phyloP scores from a whole-genome alignment of 148 eudicot genomes.

The Amaranthus palmeri region DNA sequence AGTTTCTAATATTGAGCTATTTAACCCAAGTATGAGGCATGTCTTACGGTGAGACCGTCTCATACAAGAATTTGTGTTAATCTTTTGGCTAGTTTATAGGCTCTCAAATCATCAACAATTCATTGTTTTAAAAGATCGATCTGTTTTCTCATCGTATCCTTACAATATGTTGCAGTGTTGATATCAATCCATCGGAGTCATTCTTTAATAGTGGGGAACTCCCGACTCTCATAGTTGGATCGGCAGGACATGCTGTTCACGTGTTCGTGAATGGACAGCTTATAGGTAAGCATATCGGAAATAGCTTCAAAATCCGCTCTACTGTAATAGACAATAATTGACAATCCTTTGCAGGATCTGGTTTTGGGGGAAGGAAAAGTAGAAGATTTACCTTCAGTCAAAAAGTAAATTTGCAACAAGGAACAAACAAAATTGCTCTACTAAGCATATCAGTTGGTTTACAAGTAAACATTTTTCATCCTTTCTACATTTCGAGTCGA shows the following conservation, averaged over 20 bases:
- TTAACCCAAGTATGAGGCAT: too few species aligned
- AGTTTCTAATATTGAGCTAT: too few species aligned
- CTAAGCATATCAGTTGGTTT: conserved; percentile 91
- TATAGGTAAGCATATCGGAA: conserved; percentile 44
- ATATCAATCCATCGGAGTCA: conserved; percentile 64
- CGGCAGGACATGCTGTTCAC: conserved; percentile 82
- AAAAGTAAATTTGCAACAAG: conserved; percentile 58
- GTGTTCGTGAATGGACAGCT: conserved; percentile 81
- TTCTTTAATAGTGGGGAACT: conserved; percentile 62
- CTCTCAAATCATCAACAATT: background rate
- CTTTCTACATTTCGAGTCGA: background rate
- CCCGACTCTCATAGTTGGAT: conserved; percentile 70
- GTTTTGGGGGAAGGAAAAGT: conserved; percentile 60
- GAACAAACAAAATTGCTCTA: conserved; percentile 62
- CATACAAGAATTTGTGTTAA: too few species aligned
- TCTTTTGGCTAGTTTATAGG: background rate
- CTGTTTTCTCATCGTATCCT: background rate
- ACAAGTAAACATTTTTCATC: conserved; percentile 46
- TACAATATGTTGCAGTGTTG: conserved; percentile 43
- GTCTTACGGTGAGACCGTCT: too few species aligned
- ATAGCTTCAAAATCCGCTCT: background rate
- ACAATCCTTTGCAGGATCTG: conserved; percentile 50
- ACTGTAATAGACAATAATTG: background rate
- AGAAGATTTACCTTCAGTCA: conserved; percentile 49
- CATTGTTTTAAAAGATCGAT: background rate